Base-by-base conservation (phyloP, 2,329 filamentous ascomycete genomes). In the Cordyceps militaris region DNA sequence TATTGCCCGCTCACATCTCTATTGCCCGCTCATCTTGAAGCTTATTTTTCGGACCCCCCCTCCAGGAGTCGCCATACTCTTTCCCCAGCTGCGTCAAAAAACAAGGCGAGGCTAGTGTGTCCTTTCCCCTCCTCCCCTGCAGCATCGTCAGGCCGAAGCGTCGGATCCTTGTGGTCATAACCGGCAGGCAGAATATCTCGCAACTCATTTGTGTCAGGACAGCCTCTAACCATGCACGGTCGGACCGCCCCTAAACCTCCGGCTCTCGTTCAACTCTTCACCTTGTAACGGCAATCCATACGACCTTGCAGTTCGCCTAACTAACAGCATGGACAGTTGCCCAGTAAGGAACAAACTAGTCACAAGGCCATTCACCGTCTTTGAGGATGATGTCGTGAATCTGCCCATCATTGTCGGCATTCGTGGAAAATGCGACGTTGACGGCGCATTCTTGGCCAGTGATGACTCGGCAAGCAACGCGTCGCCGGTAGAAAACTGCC, bases 101-200 rank as follows among this genome's bases (percentile, higher is more conserved):
- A 56, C 53, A 49, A 19, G 53, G 53, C 53, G 44, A 56, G 34
- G 40, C 53, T 56, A 56, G 53, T 19, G 24, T n/a, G n/a, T n/a
- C n/a, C 34, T 38, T 16, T 6, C 34, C 14, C 34, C 34, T 16
- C 34, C 38, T 9, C 42, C 40, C 43, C 24, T 56, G 44, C 30
- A 28, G 23, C 40, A 47, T 38, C 52, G 42, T 9, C 40, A 55
- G 21, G 50, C 21, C 26, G 32, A 38, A 32, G 40, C 51, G 38
- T 34, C 26, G 38, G 24, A 50, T 50, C 47, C 23, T 51, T 36
- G 23, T 23, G 13, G 13, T 13, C 21, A 38, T n/a, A 34, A 6
- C 32, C 32, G 32, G 48, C 48, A 36, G 48, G 48, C 48, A 50
- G 32, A n/a, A 23, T 19, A 16, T 51, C 21, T 51, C 21, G 48